phyloP scores from a whole-genome alignment of 805 yeast species.

The Metschnikowia continentalis region DNA sequence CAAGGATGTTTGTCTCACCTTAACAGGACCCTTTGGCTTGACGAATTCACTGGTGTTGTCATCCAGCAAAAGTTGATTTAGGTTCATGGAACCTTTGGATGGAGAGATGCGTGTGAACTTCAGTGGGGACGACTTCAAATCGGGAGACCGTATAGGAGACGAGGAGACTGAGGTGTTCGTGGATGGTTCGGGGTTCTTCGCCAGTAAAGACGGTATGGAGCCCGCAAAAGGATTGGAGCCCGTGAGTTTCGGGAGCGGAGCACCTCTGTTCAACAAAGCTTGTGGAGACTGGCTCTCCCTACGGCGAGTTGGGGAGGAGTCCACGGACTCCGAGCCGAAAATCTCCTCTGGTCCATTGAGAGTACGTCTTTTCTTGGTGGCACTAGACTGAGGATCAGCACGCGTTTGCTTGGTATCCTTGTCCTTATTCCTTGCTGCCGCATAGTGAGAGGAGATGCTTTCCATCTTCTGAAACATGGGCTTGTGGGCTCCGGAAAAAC shows the following conservation, averaged over 20 bases:
- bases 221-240: slow-evolving; percentile 7
- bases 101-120: slow-evolving; percentile 30
- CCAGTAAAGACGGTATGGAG: slow-evolving; percentile 3
- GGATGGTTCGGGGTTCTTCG: not conserved
- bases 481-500: slow-evolving; percentile 32
- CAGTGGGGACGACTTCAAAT: slow-evolving; percentile 11
- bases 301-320: slow-evolving; percentile 14
- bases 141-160: not conserved
- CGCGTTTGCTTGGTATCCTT: slow-evolving; percentile 30
- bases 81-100: slow-evolving; percentile 37
- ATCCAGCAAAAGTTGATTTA: slow-evolving; percentile 28
- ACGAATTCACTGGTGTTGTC: slow-evolving; percentile 17
- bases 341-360: slow-evolving; percentile 41
- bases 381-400: slow-evolving; percentile 12
- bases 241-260: slow-evolving; percentile 1
- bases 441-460: slow-evolving; percentile 45
- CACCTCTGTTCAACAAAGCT: not conserved
- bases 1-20: slow-evolving; percentile 26
- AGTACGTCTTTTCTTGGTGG: slow-evolving; percentile 35
- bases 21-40: slow-evolving; percentile 24
- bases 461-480: slow-evolving; percentile 43
- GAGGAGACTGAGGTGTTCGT: not conserved
- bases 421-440: slow-evolving; percentile 37
- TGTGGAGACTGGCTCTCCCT: slow-evolving; percentile 4
- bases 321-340: slow-evolving; percentile 11